Conservation (phyloP, 2,329 filamentous ascomycete species). For the Venturia oleaginea region DNA sequence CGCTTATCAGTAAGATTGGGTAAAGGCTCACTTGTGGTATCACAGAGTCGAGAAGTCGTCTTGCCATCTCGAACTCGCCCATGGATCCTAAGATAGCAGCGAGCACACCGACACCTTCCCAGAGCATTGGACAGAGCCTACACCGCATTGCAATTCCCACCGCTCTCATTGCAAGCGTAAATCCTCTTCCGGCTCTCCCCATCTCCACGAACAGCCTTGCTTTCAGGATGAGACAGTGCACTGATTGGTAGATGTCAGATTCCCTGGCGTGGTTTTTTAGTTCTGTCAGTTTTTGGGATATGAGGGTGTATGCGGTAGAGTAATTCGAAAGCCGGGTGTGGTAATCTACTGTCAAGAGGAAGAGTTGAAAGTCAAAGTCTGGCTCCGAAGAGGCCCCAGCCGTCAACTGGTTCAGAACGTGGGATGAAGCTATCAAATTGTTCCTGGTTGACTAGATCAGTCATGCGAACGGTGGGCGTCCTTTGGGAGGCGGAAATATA, state of each 20-base stretch:
- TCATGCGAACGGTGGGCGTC: too few species aligned
- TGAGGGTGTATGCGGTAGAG: slow-evolving; percentile 41
- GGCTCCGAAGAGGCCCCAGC: slow-evolving; percentile 44
- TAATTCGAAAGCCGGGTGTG: slow-evolving; percentile 46
- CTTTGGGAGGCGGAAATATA: slow-evolving; percentile 18
- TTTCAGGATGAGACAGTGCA: slow-evolving; percentile 66
- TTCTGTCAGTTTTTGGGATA: slow-evolving; percentile 36
- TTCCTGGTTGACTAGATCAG: slow-evolving; percentile 31
- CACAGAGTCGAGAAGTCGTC: slow-evolving; percentile 55
- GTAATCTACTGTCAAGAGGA: slow-evolving; percentile 51
- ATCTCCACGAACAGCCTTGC: slow-evolving; percentile 58
- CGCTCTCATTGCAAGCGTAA: slow-evolving; percentile 68
- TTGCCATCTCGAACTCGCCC: slow-evolving; percentile 60
- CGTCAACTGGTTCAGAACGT: slow-evolving; percentile 49
- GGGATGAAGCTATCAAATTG: slow-evolving; percentile 47
- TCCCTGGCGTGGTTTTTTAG: slow-evolving; percentile 43
- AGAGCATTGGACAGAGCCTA: slow-evolving; percentile 59
- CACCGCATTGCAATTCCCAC: slow-evolving; percentile 64
- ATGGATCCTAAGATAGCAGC: slow-evolving; percentile 60
- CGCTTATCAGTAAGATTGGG: not conserved
- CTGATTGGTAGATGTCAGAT: slow-evolving; percentile 57
- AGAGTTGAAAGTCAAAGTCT: slow-evolving; percentile 50
- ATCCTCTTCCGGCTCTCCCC: slow-evolving; percentile 57
- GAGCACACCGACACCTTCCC: slow-evolving; percentile 61
- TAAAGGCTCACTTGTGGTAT: slow-evolving; percentile 54